These are phyloP conservation scores for Ganoderma resinaceum DNA, from an alignment of 1,284 basidiomycete genomes.

Conservation along the genomic window DNA sequence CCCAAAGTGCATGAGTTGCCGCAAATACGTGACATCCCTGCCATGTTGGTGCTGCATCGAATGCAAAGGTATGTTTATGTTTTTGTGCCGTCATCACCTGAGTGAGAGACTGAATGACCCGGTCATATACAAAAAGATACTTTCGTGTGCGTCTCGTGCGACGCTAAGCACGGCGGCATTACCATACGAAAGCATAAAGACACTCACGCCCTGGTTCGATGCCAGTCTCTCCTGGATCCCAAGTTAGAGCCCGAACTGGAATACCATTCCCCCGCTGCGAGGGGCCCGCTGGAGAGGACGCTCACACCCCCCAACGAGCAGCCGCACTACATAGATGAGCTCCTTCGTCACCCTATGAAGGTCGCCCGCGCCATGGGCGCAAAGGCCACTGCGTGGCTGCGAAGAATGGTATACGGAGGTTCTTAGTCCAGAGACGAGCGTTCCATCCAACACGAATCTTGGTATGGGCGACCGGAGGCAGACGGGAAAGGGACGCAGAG, in stretches of 20 bases:
- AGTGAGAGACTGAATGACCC: background rate
- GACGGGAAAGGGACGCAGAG: too few relatives aligned
- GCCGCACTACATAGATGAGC: background rate
- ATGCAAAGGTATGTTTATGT: slow-evolving; percentile 12
- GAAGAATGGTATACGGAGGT: background rate
- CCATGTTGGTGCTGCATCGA: slow-evolving; percentile 26
- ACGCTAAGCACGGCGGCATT: slow-evolving; percentile 7
- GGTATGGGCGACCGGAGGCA: too few relatives aligned
- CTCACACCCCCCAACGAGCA: background rate
- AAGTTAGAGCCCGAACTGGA: background rate
- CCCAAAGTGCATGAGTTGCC: background rate
- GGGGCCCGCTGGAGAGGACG: background rate
- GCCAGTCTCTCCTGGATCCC: background rate
- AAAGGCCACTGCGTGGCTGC: background rate
- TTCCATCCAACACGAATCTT: too few relatives aligned
- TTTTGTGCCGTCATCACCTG: background rate
- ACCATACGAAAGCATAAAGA: background rate
- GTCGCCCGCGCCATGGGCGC: background rate
- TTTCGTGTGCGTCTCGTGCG: slow-evolving; percentile 10
- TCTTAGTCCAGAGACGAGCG: too few relatives aligned
- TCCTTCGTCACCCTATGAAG: background rate
- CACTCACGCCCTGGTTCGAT: slow-evolving; percentile 13
- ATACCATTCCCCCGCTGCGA: background rate
- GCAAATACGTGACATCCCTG: background rate
- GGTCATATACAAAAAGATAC: background rate